Evolutionary conservation across 345 rosid genomes (phyloP).

Genomic region (Brassica rapa): DNA sequence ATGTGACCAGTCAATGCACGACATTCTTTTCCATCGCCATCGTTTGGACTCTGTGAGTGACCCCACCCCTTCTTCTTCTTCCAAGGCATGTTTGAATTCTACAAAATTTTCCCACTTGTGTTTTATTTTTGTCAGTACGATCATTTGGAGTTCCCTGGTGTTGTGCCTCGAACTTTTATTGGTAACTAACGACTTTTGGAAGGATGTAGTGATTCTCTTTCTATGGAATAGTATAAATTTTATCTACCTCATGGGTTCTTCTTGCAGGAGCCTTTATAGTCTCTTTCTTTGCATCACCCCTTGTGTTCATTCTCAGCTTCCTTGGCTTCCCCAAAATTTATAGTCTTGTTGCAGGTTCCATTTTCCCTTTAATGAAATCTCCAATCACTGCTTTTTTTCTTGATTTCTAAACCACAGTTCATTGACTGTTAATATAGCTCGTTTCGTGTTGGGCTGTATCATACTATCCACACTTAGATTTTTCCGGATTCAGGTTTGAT

Average conservation of each 20-base stretch:
- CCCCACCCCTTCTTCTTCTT: not conserved
- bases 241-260: not conserved
- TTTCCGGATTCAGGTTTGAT: slow-evolving; percentile 78
- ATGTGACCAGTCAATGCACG: slow-evolving; percentile 76
- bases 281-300: slow-evolving; percentile 68
- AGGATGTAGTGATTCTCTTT: not conserved
- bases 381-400: not conserved
- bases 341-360: slow-evolving; percentile 69
- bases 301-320: slow-evolving; percentile 48
- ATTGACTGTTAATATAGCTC: slow-evolving; percentile 53
- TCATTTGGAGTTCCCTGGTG: slow-evolving; percentile 97
- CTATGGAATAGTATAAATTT: no score
- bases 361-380: not conserved
- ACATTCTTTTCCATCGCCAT: slow-evolving; percentile 53
- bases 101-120: not conserved
- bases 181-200: slow-evolving; percentile 42
- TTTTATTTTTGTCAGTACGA: slow-evolving; percentile 58
- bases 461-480: slow-evolving; percentile 65
- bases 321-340: slow-evolving; percentile 71
- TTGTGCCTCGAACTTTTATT: slow-evolving; percentile 93
- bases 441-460: slow-evolving; percentile 76
- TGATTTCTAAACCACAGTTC: slow-evolving; percentile 2
- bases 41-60: slow-evolving; percentile 62
- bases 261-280: slow-evolving; percentile 70
- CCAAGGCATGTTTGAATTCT: not conserved